Conservation (phyloP, 2,329 filamentous ascomycete species). For the Leptographium wingfieldii region DNA sequence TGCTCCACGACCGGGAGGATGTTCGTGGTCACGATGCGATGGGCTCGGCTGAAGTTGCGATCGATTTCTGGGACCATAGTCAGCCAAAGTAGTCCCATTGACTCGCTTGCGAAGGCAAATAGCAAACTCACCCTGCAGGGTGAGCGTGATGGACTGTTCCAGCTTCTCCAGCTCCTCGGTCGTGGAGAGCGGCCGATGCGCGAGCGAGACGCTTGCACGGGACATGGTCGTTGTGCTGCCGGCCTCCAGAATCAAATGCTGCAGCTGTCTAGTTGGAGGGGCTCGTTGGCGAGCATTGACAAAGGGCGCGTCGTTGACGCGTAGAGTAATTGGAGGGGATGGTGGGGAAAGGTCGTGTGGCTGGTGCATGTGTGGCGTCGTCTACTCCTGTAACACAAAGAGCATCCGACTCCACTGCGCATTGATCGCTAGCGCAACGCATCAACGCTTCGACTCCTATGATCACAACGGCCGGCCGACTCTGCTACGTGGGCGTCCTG, state of each 20-base stretch:
- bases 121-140: conserved; percentile 59
- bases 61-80: conserved; percentile 63
- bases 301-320: neutral
- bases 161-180: conserved; percentile 93
- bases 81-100: neutral
- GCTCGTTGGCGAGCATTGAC: neutral
- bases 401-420: neutral
- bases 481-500: neutral
- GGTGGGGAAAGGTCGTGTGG: neutral
- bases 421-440: neutral
- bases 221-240: conserved; percentile 27
- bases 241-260: neutral
- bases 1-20: conserved; percentile 90
- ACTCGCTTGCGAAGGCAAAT: neutral
- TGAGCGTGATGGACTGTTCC: conserved; percentile 93
- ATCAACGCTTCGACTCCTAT: neutral
- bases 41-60: conserved; percentile 92
- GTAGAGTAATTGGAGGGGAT: neutral
- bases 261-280: neutral
- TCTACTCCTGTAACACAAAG: neutral
- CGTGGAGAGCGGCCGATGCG: conserved; percentile 52
- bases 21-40: conserved; percentile 87
- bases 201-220: conserved; percentile 29
- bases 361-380: neutral
- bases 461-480: neutral